Conservation (phyloP, 768 basidiomycete genomes). For the Austroboletus festivus region DNA sequence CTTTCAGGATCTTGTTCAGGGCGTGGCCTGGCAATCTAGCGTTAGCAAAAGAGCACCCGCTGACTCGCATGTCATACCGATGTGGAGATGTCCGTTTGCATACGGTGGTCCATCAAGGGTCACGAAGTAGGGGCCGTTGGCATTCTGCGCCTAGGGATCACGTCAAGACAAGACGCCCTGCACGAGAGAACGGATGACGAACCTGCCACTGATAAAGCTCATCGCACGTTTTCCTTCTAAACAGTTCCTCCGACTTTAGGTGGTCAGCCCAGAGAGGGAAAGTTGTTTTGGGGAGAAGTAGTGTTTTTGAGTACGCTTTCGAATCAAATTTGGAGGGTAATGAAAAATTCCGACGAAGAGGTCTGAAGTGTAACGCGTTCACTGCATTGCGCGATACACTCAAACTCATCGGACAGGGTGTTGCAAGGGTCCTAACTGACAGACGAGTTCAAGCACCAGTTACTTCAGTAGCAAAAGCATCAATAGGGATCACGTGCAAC, state of each 20-base stretch:
- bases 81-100: constrained; percentile 94
- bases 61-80: constrained; percentile 52
- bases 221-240: constrained; percentile 62
- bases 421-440: neutral
- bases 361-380: constrained; percentile 8
- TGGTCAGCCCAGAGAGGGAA: constrained; percentile 75
- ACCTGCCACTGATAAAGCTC: constrained; percentile 81
- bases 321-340: constrained; percentile 14
- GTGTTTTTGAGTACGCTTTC: constrained; percentile 54
- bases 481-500: neutral
- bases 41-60: neutral
- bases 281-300: constrained; percentile 77
- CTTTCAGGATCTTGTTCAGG: constrained; percentile 93
- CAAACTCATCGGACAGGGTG: constrained; percentile 16
- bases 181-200: constrained; percentile 22
- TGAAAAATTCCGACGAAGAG: constrained; percentile 14
- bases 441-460: neutral
- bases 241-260: constrained; percentile 55
- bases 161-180: neutral
- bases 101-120: constrained; percentile 97
- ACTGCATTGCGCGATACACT: constrained; percentile 15
- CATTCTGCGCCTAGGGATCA: constrained; percentile 56
- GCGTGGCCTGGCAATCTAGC: constrained; percentile 68
- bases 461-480: neutral
- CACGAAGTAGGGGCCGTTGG: constrained; percentile 68